phyloP scores from a whole-genome alignment of 1,284 basidiomycete genomes.

The Ceratorhiza oryzae-sativae region DNA sequence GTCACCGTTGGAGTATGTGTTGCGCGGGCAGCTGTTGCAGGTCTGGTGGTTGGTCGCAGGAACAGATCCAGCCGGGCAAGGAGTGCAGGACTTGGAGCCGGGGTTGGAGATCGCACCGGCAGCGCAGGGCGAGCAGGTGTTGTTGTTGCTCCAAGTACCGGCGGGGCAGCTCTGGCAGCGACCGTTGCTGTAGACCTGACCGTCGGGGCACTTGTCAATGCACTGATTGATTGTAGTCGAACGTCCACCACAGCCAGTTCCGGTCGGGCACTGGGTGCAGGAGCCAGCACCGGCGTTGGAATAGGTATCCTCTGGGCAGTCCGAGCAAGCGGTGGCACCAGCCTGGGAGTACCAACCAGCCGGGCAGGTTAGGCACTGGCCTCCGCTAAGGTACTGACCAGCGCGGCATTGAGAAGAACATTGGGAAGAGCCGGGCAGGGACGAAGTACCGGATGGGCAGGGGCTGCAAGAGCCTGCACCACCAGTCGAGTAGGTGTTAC shows the following conservation, averaged over 20 bases:
- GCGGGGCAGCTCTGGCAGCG: slow-evolving; percentile 28
- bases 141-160: slow-evolving; percentile 15
- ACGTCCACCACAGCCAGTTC: slow-evolving; percentile 9
- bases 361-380: slow-evolving; percentile 11
- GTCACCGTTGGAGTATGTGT: slow-evolving; percentile 25
- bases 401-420: neutral
- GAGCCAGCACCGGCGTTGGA: slow-evolving; percentile 13
- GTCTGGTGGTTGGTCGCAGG: neutral
- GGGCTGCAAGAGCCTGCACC: slow-evolving; percentile 1
- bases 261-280: slow-evolving; percentile 30
- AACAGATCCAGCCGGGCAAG: slow-evolving; percentile 13
- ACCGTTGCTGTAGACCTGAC: slow-evolving; percentile 19
- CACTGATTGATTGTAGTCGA: slow-evolving; percentile 11
- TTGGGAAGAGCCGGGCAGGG: slow-evolving; percentile 17
- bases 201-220: slow-evolving; percentile 34
- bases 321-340: slow-evolving; percentile 12
- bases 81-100: slow-evolving; percentile 1
- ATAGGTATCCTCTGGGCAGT: slow-evolving; percentile 30
- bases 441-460: neutral
- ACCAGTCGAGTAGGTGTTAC: slow-evolving; percentile 23
- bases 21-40: slow-evolving; percentile 2
- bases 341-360: slow-evolving; percentile 31
- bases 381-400: slow-evolving; percentile 4
- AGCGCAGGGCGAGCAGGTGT: slow-evolving; percentile 19
- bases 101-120: slow-evolving; percentile 29